Evolutionary conservation across 306 rosid species (phyloP), one percentile per base, ranked within the genome.

Genomic region (Luffa aegyptiaca): DNA sequence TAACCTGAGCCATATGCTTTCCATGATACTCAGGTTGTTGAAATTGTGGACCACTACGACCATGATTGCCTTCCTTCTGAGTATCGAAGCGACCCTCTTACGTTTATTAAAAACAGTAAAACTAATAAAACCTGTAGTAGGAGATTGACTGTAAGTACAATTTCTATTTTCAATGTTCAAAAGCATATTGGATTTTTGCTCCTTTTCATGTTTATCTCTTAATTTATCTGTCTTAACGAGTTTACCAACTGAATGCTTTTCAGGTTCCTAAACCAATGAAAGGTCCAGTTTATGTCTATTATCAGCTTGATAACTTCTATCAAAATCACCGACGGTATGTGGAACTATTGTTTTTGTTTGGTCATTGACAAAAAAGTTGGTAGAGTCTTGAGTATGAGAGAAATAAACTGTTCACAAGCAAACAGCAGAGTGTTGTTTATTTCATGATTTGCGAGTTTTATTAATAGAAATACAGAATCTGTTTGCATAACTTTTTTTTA

Each of bases 301-400:
- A 93, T 70, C 92, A 93, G 82, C 97, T 93, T 61, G 90, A 86
- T 35, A 86, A 88, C 86, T 92, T 82, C 86, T 89, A 87, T 85
- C 98, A 93, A 87, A 93, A 93, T 85, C 98, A 93, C 86, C 96
- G 98, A 18, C 86, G 96, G 97, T 90, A 85, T 41, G 86, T 46
- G 5, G 10, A 18, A 36, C 36, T 33, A 36, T 13, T 39, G 73
- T 66, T 66, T 66, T 39, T 14, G 13, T 16, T 66, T 66, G 49
- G 26, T 16, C 16, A 39, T 39, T 66, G 44, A 37, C 31, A 39
- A 36, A 35, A 37, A 7, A 16, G 13, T 37, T 49, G 26, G 61
- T 73, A 8, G 35, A 10, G 78, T 74, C 46, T 33, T 51, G 62
- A 74, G 33, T 51, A 16, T 46, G 76, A 21, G 57, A 51, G 12